A percentile compares a stretch with the other conserved stretches of the same genome.
Evolutionary conservation across 2,329 filamentous ascomycete genomes (phyloP).

Genomic region (Hymenoscyphus fructigenus): DNA sequence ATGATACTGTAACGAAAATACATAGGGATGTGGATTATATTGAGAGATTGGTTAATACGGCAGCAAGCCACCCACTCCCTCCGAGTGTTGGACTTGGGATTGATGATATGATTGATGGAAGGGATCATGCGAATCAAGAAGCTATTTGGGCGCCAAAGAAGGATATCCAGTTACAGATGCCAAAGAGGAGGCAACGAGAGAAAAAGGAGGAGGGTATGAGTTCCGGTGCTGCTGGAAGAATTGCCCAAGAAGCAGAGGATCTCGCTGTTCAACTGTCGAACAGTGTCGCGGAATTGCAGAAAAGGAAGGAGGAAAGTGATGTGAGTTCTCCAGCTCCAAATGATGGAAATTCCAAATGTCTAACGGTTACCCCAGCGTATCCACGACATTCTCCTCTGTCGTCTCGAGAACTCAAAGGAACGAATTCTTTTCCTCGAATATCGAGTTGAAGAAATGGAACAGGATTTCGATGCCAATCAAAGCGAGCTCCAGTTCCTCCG

Average conservation of each 20-base stretch:
- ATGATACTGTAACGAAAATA: slow-evolving; percentile 35
- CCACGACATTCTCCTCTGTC: slow-evolving; percentile 57
- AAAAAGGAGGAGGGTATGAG: slow-evolving; percentile 14
- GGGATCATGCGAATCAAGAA: slow-evolving; percentile 10
- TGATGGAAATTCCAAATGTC: not conserved
- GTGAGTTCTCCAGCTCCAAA: slow-evolving; percentile 39
- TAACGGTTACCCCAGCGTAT: slow-evolving; percentile 52
- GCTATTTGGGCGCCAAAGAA: slow-evolving; percentile 18
- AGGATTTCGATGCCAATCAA: slow-evolving; percentile 55
- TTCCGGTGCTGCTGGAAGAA: slow-evolving; percentile 37
- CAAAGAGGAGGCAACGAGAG: slow-evolving; percentile 11
- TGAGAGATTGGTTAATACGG: slow-evolving; percentile 33
- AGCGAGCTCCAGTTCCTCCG: slow-evolving; percentile 61
- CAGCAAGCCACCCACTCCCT: slow-evolving; percentile 15
- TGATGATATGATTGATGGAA: slow-evolving; percentile 6
- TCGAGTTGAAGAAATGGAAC: slow-evolving; percentile 58
- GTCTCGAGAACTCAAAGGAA: slow-evolving; percentile 56
- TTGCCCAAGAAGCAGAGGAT: slow-evolving; percentile 43
- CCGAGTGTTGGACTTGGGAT: not conserved
- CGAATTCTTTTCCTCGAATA: slow-evolving; percentile 60
- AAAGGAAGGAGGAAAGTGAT: slow-evolving; percentile 59
- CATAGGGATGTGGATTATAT: slow-evolving; percentile 41
- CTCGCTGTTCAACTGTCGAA: slow-evolving; percentile 51
- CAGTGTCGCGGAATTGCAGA: slow-evolving; percentile 51
- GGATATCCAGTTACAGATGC: slow-evolving; percentile 19